phyloP scores from a whole-genome alignment of 441 rosid genomes.

The Bruguiera hainesii region DNA sequence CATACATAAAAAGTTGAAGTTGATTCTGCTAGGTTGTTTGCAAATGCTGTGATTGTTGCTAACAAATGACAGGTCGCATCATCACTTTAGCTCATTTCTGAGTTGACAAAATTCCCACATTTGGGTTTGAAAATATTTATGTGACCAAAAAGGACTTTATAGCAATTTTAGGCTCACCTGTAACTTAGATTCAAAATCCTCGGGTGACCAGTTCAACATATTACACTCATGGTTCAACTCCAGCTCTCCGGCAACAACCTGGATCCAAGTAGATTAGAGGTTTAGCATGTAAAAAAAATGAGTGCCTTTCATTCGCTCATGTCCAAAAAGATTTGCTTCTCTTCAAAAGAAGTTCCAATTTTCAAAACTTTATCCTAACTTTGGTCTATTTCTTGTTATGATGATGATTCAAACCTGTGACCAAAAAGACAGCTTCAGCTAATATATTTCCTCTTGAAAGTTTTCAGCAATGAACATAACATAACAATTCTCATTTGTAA shows the following conservation, averaged over 20 bases:
- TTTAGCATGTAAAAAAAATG: slow-evolving; percentile 14
- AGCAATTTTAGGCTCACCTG: slow-evolving; percentile 48
- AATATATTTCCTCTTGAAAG: too few relatives aligned
- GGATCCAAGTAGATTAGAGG: slow-evolving; percentile 21
- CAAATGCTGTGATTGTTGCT: slow-evolving; percentile 1
- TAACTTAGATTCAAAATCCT: slow-evolving; percentile 92
- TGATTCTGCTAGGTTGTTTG: too few relatives aligned
- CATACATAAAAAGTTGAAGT: too few relatives aligned
- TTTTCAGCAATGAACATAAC: too few relatives aligned
- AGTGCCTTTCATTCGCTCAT: too few relatives aligned
- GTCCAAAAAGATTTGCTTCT: too few relatives aligned
- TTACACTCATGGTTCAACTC: slow-evolving; percentile 90
- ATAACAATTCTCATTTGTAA: too few relatives aligned
- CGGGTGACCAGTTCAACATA: slow-evolving; percentile 93
- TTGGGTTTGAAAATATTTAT: background rate
- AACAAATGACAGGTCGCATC: background rate
- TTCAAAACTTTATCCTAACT: too few relatives aligned
- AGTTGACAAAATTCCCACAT: background rate
- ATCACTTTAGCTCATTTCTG: background rate
- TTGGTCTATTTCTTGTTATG: too few relatives aligned
- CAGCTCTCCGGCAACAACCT: slow-evolving; percentile 99
- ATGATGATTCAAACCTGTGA: too few relatives aligned
- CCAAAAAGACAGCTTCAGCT: too few relatives aligned
- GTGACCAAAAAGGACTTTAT: slow-evolving; percentile 1
- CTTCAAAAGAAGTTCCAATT: too few relatives aligned